Evolutionary conservation across 257 asterid species (phyloP), one percentile per base, ranked within the genome.

Genomic region (Solanum etuberosum): DNA sequence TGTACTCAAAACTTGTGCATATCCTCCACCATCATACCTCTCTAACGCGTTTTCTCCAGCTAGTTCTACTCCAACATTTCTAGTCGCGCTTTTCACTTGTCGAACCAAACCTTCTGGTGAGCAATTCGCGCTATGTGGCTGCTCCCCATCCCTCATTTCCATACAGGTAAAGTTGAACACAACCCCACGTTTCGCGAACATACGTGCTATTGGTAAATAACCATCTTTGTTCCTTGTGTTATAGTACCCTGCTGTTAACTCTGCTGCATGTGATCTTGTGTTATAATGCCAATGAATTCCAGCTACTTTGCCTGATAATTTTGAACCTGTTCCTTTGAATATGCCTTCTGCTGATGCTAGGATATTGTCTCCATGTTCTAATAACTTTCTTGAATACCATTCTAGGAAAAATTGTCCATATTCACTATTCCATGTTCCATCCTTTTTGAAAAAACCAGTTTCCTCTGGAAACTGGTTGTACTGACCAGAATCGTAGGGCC

Each of bases 41-140:
- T 95, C 98, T 11, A 95, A 91, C n/a, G 99, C 99, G 87, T 96
- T 96, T 90, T 96, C 99, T 86, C 99, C 99, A 10, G 98, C 98
- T 73, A 96, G 94, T 86, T 91, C 94, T 42, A 88, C 78, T 85
- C 90, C 90, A 14, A 98, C 95, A 71, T 90, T 61, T 86, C 85
- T 91, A 51, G 98, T 91, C 23, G 95, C 99, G 88, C 38, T 89
- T 93, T 94, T 94, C 71, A 95, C 98, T 92, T 94, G 99, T 88
- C 91, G 88, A 54, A 96, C 99, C 37, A 96, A 92, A 63, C 98
- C 98, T 93, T 96, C 95, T 3, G 99, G 98, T 8, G 99, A 97
- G 91, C 96, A 90, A 89, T 92, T 91, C 1, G 98, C 98, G 38
- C 88, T 51, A 2, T 77, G 85, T 27, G 98, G 98, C 91, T 95